Evolutionary conservation across 192 early-diverging fungal species (phyloP).

Genomic region (Backusella australiensis): DNA sequence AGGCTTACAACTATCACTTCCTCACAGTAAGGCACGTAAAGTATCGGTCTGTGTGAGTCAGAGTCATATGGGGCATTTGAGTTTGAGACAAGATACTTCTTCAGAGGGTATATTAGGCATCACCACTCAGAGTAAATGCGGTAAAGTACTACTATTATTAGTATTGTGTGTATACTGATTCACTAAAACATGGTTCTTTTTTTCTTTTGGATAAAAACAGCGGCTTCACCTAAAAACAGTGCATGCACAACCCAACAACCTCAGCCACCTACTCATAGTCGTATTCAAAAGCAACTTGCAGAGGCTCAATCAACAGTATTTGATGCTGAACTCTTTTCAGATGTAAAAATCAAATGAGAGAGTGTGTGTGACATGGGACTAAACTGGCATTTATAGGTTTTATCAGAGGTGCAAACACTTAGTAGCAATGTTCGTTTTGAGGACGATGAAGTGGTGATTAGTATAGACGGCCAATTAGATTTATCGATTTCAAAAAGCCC

Average conservation of each 20-base stretch:
- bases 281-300: slow-evolving; percentile 36
- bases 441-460: slow-evolving; percentile 29
- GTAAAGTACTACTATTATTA: neutral
- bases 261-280: neutral
- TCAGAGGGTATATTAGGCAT: slow-evolving; percentile 18
- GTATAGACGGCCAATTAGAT: slow-evolving; percentile 32
- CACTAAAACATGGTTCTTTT: neutral
- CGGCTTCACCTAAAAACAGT: neutral
- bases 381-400: slow-evolving; percentile 17
- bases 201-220: neutral
- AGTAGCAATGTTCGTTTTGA: slow-evolving; percentile 22
- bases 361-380: neutral
- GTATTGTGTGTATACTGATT: neutral
- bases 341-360: slow-evolving; percentile 21
- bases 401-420: slow-evolving; percentile 28
- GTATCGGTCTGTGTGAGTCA: slow-evolving; percentile 11
- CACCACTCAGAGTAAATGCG: neutral
- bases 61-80: neutral
- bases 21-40: slow-evolving; percentile 22
- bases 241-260: neutral
- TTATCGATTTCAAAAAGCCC: slow-evolving; percentile 16
- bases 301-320: slow-evolving; percentile 45
- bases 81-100: neutral
- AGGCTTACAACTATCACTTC: slow-evolving; percentile 21
- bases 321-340: slow-evolving; percentile 46